Conservation (phyloP, 345 rosid species). For the Alliaria petiolata region DNA sequence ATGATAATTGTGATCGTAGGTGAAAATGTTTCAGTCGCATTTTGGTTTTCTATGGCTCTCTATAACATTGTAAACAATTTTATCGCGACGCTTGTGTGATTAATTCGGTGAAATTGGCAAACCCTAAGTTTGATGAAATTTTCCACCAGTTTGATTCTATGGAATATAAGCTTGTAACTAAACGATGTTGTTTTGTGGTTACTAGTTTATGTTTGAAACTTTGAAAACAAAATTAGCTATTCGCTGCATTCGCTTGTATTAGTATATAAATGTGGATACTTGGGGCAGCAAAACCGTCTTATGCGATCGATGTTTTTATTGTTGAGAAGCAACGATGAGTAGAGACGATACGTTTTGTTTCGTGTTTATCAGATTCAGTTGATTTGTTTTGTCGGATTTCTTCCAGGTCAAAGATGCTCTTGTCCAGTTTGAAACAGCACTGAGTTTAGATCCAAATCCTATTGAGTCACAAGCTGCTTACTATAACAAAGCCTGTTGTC, state of each 20-base stretch:
- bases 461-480: constrained; percentile 89
- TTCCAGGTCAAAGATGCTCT: constrained; percentile 89
- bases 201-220: no score
- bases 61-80: background rate
- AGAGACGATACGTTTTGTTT: no score
- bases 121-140: background rate
- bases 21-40: background rate
- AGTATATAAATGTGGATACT: no score
- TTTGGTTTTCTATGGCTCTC: background rate
- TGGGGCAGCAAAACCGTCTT: no score
- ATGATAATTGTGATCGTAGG: background rate
- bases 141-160: background rate
- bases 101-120: background rate
- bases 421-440: constrained; percentile 72
- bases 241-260: no score
- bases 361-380: background rate
- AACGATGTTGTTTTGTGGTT: background rate
- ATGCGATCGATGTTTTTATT: no score
- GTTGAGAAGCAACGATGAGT: no score
- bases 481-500: constrained; percentile 94
- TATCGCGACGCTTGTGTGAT: background rate
- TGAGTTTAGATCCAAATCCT: constrained; percentile 67
- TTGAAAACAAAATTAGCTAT: no score
- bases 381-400: background rate
- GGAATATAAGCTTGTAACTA: background rate